Conservation (phyloP, 805 yeast species). For the Middelhovenomyces tepae region DNA sequence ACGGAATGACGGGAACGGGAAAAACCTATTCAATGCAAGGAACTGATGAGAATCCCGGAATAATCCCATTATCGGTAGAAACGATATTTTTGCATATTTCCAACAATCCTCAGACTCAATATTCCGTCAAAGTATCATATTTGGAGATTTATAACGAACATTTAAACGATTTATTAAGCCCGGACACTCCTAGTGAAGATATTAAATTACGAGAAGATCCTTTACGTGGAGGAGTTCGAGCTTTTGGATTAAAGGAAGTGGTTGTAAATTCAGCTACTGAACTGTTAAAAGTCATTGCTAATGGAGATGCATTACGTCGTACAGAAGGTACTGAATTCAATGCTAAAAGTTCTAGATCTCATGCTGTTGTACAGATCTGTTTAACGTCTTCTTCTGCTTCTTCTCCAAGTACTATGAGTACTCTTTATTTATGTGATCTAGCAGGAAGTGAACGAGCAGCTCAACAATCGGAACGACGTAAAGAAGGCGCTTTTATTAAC, state of each 20-base stretch:
- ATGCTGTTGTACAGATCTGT: slow-evolving; percentile 72
- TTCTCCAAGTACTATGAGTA: slow-evolving; percentile 27
- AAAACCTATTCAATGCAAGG: slow-evolving; percentile 87
- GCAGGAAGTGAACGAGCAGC: slow-evolving; percentile 95
- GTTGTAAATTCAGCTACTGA: slow-evolving; percentile 49
- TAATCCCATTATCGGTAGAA: slow-evolving; percentile 59
- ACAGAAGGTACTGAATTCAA: slow-evolving; percentile 89
- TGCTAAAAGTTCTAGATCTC: slow-evolving; percentile 81
- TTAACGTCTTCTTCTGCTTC: slow-evolving; percentile 36
- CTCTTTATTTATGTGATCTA: slow-evolving; percentile 81
- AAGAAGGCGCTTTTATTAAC: slow-evolving; percentile 90
- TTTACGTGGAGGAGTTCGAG: slow-evolving; percentile 53
- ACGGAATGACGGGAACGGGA: slow-evolving; percentile 93
- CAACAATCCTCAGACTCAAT: slow-evolving; percentile 26
- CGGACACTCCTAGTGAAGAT: slow-evolving; percentile 35
- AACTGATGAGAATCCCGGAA: slow-evolving; percentile 49
- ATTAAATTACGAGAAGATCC: slow-evolving; percentile 73
- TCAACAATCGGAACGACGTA: slow-evolving; percentile 65
- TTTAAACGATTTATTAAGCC: slow-evolving; percentile 62
- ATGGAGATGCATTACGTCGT: slow-evolving; percentile 67
- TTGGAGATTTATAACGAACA: slow-evolving; percentile 84
- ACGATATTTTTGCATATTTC: slow-evolving; percentile 43
- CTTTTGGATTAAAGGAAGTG: slow-evolving; percentile 63
- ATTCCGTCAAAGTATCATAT: slow-evolving; percentile 56
- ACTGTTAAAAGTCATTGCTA: slow-evolving; percentile 46